Evolutionary conservation across 208 protist species (phyloP).

Genomic region (Leishmania major): DNA sequence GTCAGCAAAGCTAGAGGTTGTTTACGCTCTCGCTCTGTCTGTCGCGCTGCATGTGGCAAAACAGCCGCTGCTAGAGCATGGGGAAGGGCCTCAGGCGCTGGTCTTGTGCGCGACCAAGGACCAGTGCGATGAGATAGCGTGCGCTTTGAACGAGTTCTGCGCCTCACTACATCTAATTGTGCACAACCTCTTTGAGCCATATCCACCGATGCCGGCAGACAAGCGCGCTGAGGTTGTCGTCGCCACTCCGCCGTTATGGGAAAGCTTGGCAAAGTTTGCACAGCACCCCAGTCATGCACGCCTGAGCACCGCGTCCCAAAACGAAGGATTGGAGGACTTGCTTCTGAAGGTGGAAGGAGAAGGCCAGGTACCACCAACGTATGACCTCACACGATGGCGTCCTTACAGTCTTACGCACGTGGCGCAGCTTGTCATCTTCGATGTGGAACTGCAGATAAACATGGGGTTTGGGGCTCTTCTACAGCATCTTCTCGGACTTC

Average conservation of each 20-base stretch:
- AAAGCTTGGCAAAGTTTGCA: slow-evolving; percentile 40
- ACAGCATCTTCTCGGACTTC: slow-evolving; percentile 7
- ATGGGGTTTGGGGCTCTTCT: slow-evolving; percentile 50
- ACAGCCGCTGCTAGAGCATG: slow-evolving; percentile 62
- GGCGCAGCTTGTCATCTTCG: slow-evolving; percentile 62
- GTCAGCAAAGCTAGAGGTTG: slow-evolving; percentile 65
- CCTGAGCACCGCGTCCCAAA: slow-evolving; percentile 1
- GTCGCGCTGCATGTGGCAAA: slow-evolving; percentile 62
- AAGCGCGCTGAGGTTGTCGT: slow-evolving; percentile 81
- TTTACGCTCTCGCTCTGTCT: slow-evolving; percentile 59
- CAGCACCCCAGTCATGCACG: slow-evolving; percentile 2
- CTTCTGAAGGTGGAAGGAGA: slow-evolving; percentile 39
- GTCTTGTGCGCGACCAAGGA: slow-evolving; percentile 76
- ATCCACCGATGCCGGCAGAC: slow-evolving; percentile 55
- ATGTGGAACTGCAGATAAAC: slow-evolving; percentile 61
- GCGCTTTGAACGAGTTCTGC: slow-evolving; percentile 51
- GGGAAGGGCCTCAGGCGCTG: slow-evolving; percentile 67
- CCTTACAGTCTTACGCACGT: slow-evolving; percentile 62
- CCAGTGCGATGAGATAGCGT: slow-evolving; percentile 69
- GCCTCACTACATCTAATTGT: slow-evolving; percentile 68
- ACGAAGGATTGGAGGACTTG: slow-evolving; percentile 61
- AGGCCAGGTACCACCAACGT: slow-evolving; percentile 40
- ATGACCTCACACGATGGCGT: slow-evolving; percentile 58
- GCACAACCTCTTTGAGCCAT: slow-evolving; percentile 81
- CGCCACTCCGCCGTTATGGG: slow-evolving; percentile 71